phyloP scores from a whole-genome alignment of 345 rosid species.

The Citrus reticulata region DNA sequence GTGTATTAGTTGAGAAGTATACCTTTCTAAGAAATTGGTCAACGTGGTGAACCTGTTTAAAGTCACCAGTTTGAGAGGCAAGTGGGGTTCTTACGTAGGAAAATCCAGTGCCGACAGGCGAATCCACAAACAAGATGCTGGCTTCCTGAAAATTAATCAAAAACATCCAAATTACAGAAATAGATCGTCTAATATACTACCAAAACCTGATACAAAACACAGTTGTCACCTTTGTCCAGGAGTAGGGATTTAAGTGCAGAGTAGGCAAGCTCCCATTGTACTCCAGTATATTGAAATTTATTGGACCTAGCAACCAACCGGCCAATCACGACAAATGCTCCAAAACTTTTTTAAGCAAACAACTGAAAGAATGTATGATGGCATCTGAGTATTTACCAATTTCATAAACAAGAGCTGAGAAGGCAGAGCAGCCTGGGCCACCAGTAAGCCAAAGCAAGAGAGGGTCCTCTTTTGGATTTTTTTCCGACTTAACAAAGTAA shows the following conservation, averaged over 20 bases:
- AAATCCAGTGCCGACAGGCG: conserved; percentile 77
- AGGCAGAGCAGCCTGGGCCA: conserved; percentile 65
- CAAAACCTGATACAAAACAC: not conserved
- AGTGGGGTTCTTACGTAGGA: conserved; percentile 44
- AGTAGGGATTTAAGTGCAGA: conserved; percentile 47
- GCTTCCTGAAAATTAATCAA: conserved; percentile 37
- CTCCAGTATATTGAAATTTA: conserved; percentile 45
- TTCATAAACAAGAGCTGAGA: conserved; percentile 43
- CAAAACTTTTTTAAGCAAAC: not conserved
- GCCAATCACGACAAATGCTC: not conserved
- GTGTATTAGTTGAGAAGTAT: not conserved
- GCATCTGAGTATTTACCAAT: conserved; percentile 32
- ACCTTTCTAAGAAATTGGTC: conserved; percentile 57
- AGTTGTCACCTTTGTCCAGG: conserved; percentile 60
- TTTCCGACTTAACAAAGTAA: conserved; percentile 60
- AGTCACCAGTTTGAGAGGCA: conserved; percentile 46
- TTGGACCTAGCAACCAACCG: conserved; percentile 45
- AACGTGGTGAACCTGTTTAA: conserved; percentile 38
- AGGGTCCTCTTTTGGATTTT: conserved; percentile 46
- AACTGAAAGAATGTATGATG: not conserved
- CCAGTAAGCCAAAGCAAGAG: conserved; percentile 78
- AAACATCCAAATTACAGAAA: not conserved
- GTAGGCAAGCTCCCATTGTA: conserved; percentile 72
- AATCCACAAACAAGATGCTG: conserved; percentile 64
- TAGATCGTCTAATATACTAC: not conserved